A percentile compares a stretch with the other conserved stretches of the same genome.
Conservation (phyloP, 192 early-diverging fungal genomes). For the Coemansia sp. region DNA sequence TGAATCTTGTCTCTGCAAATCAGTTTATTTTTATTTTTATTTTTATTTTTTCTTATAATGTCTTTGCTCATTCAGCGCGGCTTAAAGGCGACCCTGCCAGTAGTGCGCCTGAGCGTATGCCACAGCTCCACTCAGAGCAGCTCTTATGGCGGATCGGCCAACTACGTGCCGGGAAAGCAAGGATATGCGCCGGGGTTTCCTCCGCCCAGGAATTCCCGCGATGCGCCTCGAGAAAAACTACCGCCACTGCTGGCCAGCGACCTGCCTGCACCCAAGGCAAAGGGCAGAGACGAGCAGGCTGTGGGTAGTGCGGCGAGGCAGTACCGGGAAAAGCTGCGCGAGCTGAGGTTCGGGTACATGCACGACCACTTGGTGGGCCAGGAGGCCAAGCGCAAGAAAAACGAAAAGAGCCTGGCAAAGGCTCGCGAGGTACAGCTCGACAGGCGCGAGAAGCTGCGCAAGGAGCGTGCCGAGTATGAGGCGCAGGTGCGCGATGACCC, state of each 20-base stretch:
- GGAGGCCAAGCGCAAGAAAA: constrained; percentile 25
- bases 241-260: constrained; percentile 14
- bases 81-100: neutral
- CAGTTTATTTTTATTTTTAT: neutral
- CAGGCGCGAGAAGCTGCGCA: constrained; percentile 20
- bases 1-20: constrained; percentile 1
- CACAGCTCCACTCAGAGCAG: neutral
- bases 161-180: constrained; percentile 49
- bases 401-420: neutral
- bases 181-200: constrained; percentile 57
- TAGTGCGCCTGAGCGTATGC: neutral
- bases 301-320: constrained; percentile 17
- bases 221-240: constrained; percentile 9
- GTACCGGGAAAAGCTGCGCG: constrained; percentile 34
- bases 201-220: constrained; percentile 32
- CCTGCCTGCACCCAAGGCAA: constrained; percentile 22
- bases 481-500: constrained; percentile 40
- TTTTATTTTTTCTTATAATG: too few relatives aligned
- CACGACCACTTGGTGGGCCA: constrained; percentile 18
- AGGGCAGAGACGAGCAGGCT: neutral
- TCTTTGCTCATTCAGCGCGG: constrained; percentile 4
- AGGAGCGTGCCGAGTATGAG: constrained; percentile 35
- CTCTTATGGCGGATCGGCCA: constrained; percentile 33
- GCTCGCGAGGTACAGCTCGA: constrained; percentile 15
- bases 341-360: constrained; percentile 37